Conservation (phyloP, 2,329 filamentous ascomycete species). For the Colletotrichum musae region DNA sequence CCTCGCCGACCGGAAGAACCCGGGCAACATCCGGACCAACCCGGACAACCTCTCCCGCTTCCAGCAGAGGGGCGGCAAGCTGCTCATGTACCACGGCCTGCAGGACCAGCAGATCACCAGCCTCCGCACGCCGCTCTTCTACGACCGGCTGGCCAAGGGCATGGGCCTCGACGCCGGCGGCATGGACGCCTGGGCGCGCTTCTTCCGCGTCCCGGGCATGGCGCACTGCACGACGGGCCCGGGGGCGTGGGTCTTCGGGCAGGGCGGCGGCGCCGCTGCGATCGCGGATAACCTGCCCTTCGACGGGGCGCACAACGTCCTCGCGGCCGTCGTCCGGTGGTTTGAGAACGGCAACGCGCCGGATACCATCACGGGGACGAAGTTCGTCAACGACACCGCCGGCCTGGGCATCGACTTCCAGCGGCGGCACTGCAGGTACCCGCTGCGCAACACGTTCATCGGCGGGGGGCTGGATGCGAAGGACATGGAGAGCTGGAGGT, state of each 20-base stretch:
- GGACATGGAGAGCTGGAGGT: conserved; percentile 20
- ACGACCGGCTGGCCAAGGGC: conserved; percentile 60
- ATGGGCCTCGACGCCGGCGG: conserved; percentile 55
- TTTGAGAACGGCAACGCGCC: conserved; percentile 60
- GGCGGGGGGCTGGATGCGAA: neutral
- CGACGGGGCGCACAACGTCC: conserved; percentile 58
- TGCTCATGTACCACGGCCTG: conserved; percentile 63
- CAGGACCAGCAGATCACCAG: conserved; percentile 58
- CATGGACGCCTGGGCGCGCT: conserved; percentile 64
- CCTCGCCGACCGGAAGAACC: conserved; percentile 47
- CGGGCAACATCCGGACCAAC: conserved; percentile 56
- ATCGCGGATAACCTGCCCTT: conserved; percentile 44
- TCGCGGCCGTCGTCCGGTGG: conserved; percentile 64
- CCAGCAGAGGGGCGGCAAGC: conserved; percentile 58
- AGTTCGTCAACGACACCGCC: conserved; percentile 47
- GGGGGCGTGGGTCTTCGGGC: conserved; percentile 57
- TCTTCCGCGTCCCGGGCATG: conserved; percentile 70
- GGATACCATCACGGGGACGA: conserved; percentile 54
- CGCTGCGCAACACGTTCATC: conserved; percentile 12
- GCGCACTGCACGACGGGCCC: conserved; percentile 64
- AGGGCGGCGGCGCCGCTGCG: conserved; percentile 37
- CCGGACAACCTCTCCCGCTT: conserved; percentile 56
- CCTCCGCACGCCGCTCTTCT: conserved; percentile 64
- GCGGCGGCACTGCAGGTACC: conserved; percentile 32
- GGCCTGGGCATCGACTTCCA: conserved; percentile 21